These are phyloP conservation scores for Aureobasidium sp. DNA, from an alignment of 2,329 filamentous ascomycete species.

Conservation along the genomic window DNA sequence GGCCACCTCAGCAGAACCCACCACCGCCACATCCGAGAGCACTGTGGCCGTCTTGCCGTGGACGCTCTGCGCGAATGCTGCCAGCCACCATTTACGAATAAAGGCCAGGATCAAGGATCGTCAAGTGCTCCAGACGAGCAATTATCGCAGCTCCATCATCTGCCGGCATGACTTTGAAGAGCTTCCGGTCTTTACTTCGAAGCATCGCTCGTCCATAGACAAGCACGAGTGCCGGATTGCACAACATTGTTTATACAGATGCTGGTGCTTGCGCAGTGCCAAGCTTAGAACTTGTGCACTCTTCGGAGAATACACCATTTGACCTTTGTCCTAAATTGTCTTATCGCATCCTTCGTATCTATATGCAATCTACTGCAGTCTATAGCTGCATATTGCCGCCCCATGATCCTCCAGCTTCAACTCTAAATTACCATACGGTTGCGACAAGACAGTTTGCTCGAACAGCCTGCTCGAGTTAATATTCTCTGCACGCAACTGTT, in stretches of 20 bases:
- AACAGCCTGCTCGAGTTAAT: not conserved
- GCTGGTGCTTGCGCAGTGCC: not conserved
- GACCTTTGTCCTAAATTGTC: constrained; percentile 9
- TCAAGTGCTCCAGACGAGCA: not conserved
- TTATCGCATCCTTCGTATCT: constrained; percentile 13
- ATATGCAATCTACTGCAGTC: constrained; percentile 8
- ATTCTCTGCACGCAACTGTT: not conserved
- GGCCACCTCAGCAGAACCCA: not conserved
- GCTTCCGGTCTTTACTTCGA: not conserved
- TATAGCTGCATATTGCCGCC: constrained; percentile 1
- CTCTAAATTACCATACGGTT: not conserved
- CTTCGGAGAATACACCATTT: not conserved
- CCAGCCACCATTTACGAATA: not conserved
- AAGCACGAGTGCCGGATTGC: not conserved
- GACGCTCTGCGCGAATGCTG: not conserved
- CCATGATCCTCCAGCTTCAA: constrained; percentile 7
- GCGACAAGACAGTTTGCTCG: not conserved
- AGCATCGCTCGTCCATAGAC: not conserved
- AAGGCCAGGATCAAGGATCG: not conserved
- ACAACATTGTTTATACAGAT: not conserved
- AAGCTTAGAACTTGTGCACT: not conserved
- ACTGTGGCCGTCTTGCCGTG: not conserved
- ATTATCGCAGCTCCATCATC: not conserved
- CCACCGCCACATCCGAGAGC: not conserved
- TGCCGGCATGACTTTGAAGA: not conserved